phyloP scores from a whole-genome alignment of 2,329 filamentous ascomycete species.

The Dothiorella sarmentorum region DNA sequence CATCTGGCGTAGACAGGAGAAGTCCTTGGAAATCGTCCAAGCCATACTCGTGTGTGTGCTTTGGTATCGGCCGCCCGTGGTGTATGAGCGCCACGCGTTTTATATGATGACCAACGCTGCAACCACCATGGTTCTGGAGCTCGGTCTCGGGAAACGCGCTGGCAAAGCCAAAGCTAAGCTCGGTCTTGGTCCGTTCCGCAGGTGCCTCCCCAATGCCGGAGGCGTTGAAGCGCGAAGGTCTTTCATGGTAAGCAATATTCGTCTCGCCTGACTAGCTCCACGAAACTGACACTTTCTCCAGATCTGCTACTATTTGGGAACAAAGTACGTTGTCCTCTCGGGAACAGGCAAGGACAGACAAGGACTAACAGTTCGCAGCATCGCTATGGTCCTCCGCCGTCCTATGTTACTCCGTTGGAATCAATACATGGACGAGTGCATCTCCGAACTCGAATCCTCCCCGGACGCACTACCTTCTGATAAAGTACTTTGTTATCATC shows the following conservation, averaged over 20 bases:
- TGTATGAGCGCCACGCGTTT: conserved; percentile 83
- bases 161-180: conserved; percentile 39
- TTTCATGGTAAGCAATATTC: conserved; percentile 46
- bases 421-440: conserved; percentile 61
- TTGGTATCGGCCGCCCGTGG: conserved; percentile 82
- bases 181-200: conserved; percentile 31
- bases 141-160: conserved; percentile 67
- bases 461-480: conserved; percentile 57
- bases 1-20: conserved; percentile 71
- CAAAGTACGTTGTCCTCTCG: conserved; percentile 40
- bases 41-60: conserved; percentile 70
- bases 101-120: conserved; percentile 83
- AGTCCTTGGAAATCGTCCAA: conserved; percentile 80
- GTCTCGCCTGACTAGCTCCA: not conserved
- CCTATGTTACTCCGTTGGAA: conserved; percentile 59
- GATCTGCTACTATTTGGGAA: conserved; percentile 57
- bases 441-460: conserved; percentile 55
- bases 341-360: conserved; percentile 15
- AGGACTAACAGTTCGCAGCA: conserved; percentile 35
- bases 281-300: not conserved
- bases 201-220: conserved; percentile 46
- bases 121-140: conserved; percentile 76
- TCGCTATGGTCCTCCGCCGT: conserved; percentile 56
- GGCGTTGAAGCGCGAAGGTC: conserved; percentile 56
- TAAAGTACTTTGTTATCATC: conserved; percentile 54